Evolutionary conservation across 257 asterid species (phyloP).

Genomic region (Nicotiana obtusifolia): DNA sequence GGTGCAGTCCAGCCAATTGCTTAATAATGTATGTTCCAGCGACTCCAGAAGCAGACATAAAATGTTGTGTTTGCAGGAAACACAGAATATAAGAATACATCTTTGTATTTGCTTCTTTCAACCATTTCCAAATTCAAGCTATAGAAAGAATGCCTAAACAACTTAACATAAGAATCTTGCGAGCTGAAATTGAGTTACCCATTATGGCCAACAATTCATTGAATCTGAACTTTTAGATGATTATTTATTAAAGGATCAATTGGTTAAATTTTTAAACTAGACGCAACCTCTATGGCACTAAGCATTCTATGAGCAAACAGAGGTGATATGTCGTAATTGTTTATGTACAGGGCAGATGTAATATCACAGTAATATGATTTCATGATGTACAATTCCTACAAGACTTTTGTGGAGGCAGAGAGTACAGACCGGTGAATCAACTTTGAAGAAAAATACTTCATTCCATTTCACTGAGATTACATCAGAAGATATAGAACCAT

Average conservation of each 20-base stretch:
- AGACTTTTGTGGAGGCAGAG: neutral
- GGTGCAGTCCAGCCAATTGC: neutral
- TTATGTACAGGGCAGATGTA: neutral
- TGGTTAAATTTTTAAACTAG: neutral
- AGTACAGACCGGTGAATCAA: conserved; percentile 62
- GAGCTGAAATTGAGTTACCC: neutral
- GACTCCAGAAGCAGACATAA: neutral
- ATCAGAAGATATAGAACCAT: conserved; percentile 43
- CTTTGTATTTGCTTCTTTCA: conserved; percentile 1
- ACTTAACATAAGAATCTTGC: neutral
- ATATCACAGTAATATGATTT: neutral
- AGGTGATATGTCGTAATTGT: neutral
- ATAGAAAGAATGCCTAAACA: neutral
- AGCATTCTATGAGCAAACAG: conserved; percentile 1
- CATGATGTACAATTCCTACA: neutral
- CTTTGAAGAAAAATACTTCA: conserved; percentile 91
- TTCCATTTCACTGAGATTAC: conserved; percentile 69
- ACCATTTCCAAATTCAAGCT: neutral
- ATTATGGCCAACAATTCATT: neutral
- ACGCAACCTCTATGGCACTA: neutral
- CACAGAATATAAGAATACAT: neutral
- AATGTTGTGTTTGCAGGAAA: neutral
- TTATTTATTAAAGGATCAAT: neutral
- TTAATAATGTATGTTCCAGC: neutral
- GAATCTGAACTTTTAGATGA: neutral